Conservation (phyloP, 352 stramenopile species). For the Phytophthora chlamydospora region DNA sequence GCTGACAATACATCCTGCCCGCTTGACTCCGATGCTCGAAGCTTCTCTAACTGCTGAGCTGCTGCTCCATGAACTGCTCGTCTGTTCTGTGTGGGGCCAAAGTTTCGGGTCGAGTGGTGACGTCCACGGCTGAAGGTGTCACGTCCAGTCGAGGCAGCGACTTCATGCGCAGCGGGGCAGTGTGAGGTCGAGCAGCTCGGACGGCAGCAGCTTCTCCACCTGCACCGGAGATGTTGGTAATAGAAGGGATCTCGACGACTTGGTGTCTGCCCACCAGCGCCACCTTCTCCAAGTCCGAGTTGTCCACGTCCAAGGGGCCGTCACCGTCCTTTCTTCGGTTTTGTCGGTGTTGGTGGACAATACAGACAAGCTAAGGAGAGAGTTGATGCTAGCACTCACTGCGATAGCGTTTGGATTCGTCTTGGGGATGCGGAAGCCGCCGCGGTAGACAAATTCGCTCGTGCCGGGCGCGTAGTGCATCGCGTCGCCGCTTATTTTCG, state of each 20-base stretch:
- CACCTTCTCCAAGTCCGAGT: constrained; percentile 50
- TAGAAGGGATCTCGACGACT: constrained; percentile 29
- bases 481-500: constrained; percentile 35
- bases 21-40: constrained; percentile 3
- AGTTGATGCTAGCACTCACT: constrained; percentile 20
- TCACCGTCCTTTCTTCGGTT: background rate
- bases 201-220: constrained; percentile 14
- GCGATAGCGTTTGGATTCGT: constrained; percentile 3
- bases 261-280: constrained; percentile 46
- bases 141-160: constrained; percentile 52
- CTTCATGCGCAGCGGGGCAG: constrained; percentile 54
- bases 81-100: too few relatives aligned
- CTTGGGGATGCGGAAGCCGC: constrained; percentile 64
- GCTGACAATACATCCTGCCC: constrained; percentile 7
- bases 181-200: constrained; percentile 43
- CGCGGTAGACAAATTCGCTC: constrained; percentile 63
- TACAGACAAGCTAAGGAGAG: constrained; percentile 22
- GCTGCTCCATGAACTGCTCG: background rate
- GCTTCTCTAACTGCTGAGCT: constrained; percentile 10
- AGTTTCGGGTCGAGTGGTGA: background rate
- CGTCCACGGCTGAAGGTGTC: background rate
- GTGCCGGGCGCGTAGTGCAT: constrained; percentile 53
- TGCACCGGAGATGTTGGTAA: background rate
- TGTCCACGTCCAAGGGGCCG: constrained; percentile 31
- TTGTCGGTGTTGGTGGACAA: background rate